Base-by-base conservation (phyloP, 371 early-diverging fungal genomes). In the Cokeromyces recurvatus region DNA sequence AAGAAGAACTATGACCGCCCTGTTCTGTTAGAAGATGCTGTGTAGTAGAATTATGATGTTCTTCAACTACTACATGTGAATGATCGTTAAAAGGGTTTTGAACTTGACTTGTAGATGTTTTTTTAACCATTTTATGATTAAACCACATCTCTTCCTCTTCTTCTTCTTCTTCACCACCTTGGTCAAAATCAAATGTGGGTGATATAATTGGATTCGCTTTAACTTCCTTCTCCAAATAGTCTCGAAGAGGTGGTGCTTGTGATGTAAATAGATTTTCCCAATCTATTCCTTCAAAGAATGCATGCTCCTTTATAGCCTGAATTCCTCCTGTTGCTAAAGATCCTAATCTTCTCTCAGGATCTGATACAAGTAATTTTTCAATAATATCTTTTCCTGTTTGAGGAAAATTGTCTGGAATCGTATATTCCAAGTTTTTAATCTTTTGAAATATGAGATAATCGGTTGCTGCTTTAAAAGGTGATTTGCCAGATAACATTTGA, bases 371-470 rank as follows among this genome's bases (percentile, higher is more conserved):
- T 24, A 97, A 71, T 20, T 72, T 64, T 46, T 79, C 65, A 9
- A 96, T 77, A 5, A 97, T 62, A 53, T 87, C 87, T 47, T 77
- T 76, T 10, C 88, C 90, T 10, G 54, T 49, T 6, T 53, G 64
- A 1, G 85, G 81, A 51, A 95, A 84, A 11, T 70, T 78, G 16
- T 78, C 75, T 1, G 97, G 95, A 43, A 95, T 78, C 0, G 66
- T 44, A 55, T 91, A 96, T 15, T 95, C 89, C 19, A 92, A 74
- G 45, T 90, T 85, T 47, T 85, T 78, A 51, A 98, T 86, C 63
- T 88, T 92, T 66, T 97, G 94, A 59, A 97, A 96, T 0, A 97
- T 99, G 55, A 91, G 88, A 59, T 93, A 95, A 52, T 98, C 95
- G 43, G 94, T 97, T 3, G 79, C 66, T 17, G 87, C 97, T 57